Conservation (phyloP, 371 early-diverging fungal species). For the Mucor irregularis region DNA sequence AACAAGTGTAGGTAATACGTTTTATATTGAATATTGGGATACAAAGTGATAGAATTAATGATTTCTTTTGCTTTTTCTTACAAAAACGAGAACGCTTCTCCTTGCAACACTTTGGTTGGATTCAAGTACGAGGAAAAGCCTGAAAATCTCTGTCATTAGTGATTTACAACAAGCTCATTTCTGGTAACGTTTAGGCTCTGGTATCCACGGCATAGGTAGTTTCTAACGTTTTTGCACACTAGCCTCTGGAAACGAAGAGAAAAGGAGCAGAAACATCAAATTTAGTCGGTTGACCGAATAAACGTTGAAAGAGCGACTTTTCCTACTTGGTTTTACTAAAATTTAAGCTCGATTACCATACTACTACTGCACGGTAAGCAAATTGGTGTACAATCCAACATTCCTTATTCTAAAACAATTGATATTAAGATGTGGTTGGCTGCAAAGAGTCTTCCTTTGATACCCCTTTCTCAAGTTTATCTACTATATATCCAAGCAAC, state of each 20-base stretch:
- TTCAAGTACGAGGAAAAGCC: slow-evolving; percentile 9
- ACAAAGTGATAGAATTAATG: slow-evolving; percentile 10
- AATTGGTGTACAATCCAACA: no score
- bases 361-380: no score
- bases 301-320: slow-evolving; percentile 13
- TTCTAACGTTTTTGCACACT: slow-evolving; percentile 12
- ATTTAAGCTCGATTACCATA: no score
- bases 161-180: slow-evolving; percentile 10
- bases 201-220: slow-evolving; percentile 9
- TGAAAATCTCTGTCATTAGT: slow-evolving; percentile 8
- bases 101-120: slow-evolving; percentile 9
- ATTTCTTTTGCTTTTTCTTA: slow-evolving; percentile 8
- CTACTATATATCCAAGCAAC: no score
- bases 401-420: no score
- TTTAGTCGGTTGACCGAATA: slow-evolving; percentile 6
- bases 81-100: slow-evolving; percentile 7
- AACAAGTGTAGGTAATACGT: slow-evolving; percentile 8
- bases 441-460: no score
- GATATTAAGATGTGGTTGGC: no score
- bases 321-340: no score
- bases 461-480: no score
- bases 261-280: slow-evolving; percentile 12
- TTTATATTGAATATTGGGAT: slow-evolving; percentile 3
- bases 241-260: slow-evolving; percentile 10
- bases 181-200: slow-evolving; percentile 11